These are phyloP conservation scores for Vaccinium vitisidaea DNA, from an alignment of 148 eudicot species.

Conservation along the genomic window DNA sequence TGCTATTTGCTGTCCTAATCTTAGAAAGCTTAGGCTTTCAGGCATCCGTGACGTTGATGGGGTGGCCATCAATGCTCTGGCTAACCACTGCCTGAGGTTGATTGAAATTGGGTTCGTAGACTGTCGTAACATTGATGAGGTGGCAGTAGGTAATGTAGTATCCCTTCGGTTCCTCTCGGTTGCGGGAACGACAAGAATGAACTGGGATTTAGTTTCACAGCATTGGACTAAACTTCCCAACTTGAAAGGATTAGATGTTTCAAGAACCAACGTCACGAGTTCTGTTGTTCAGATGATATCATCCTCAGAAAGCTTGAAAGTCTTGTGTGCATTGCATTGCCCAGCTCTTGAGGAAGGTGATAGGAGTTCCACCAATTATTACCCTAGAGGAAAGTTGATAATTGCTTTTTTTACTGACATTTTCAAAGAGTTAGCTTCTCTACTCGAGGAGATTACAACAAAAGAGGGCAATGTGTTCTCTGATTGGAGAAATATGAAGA, in stretches of 20 bases:
- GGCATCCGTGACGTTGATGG: constrained; percentile 72
- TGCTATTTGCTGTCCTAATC: constrained; percentile 61
- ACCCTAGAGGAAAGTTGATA: constrained; percentile 24
- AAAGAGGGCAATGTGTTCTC: constrained; percentile 51
- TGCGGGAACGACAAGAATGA: constrained; percentile 67
- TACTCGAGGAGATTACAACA: constrained; percentile 54
- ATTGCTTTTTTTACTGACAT: constrained; percentile 21
- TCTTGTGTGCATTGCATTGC: constrained; percentile 79
- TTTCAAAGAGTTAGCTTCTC: constrained; percentile 50
- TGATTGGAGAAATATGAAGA: constrained; percentile 59
- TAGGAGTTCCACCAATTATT: no score
- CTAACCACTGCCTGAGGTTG: constrained; percentile 52
- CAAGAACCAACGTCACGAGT: constrained; percentile 66
- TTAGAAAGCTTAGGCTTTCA: constrained; percentile 56
- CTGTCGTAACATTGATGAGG: constrained; percentile 52
- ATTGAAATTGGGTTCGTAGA: constrained; percentile 74
- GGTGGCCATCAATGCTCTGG: constrained; percentile 68
- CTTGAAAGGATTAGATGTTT: constrained; percentile 79
- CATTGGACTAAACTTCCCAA: constrained; percentile 61
- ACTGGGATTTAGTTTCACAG: constrained; percentile 64
- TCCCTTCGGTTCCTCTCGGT: constrained; percentile 69
- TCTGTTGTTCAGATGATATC: constrained; percentile 45
- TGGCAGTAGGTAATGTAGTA: constrained; percentile 53
- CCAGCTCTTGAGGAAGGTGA: constrained; percentile 42
- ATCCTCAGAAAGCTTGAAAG: constrained; percentile 55